Base-by-base conservation (phyloP, 1,139 yeast species). In the Geotrichum armillariae region DNA sequence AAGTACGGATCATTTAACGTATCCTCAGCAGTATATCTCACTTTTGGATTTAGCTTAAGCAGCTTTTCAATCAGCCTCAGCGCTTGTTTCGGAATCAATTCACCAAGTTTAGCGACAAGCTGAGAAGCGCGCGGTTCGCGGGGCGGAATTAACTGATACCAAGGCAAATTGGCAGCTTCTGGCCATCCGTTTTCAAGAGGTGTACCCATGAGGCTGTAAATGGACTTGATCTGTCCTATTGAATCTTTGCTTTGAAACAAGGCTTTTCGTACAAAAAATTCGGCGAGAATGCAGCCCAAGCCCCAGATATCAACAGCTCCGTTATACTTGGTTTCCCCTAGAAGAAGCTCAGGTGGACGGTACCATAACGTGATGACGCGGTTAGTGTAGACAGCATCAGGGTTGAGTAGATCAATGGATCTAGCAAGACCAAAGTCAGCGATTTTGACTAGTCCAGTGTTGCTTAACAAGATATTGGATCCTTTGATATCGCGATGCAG, bases 291-390 rank as follows among this genome's bases (percentile, higher is more conserved):
- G 70, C 99, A 93, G 1, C 99, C 99, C 57, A 90, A 84, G 0
- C 99, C 97, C 99, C 99, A 93, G 56, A 90, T 83, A 66, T 93
- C 99, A 11, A 93, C 94, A 60, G 88, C 96, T 40, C 91, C 73
- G 0, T 94, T 94, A 68, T 93, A 93, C 54, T 83, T 83, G 0
- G 98, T 91, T 0, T 95, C 83, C 1, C 99, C 99, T 49, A 93
- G 68, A 38, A 93, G 71, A 39, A 93, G 76, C 67, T 93, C 99
- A 0, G 99, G 99, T 0, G 99, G 99, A 54, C 99, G 77, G 67
- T 93, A 93, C 99, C 99, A 93, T 39, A 93, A 73, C 0, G 99
- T 93, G 41, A 93, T 93, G 38, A 93, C 99, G 50, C 99, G 73
- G 65, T 93, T 93, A 1, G 99, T 91, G 67, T 91, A 93, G 39